phyloP scores from a whole-genome alignment of 2,329 filamentous ascomycete species.

The Fusarium tuaranense region DNA sequence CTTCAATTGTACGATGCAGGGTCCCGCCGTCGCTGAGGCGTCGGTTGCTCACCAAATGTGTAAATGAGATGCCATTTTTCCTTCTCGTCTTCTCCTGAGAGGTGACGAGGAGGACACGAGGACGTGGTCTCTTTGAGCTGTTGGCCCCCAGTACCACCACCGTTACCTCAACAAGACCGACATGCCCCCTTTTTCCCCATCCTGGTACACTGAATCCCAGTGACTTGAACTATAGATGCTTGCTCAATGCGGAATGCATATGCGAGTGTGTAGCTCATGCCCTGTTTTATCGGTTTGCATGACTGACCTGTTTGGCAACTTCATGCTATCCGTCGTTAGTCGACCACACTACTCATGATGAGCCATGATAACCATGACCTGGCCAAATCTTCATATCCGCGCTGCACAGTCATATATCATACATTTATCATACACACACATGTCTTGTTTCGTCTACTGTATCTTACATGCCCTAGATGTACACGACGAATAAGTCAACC shows the following conservation, averaged over 20 bases:
- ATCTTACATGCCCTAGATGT: slow-evolving; percentile 45
- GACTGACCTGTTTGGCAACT: neutral
- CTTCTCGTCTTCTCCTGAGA: neutral
- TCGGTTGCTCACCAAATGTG: slow-evolving; percentile 12
- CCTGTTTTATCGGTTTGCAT: neutral
- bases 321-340: neutral
- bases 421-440: slow-evolving; percentile 7
- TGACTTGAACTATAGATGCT: neutral
- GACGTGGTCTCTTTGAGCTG: neutral
- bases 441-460: slow-evolving; percentile 30
- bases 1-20: slow-evolving; percentile 24
- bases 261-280: neutral
- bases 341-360: neutral
- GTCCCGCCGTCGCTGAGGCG: slow-evolving; percentile 21
- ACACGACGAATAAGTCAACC: slow-evolving; percentile 35
- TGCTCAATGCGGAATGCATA: neutral
- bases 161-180: neutral
- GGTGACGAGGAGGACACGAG: neutral
- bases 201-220: neutral
- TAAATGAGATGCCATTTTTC: neutral
- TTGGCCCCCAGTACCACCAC: neutral
- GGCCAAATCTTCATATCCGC: neutral
- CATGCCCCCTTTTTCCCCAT: neutral
- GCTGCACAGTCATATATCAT: neutral
- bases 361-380: neutral